Conservation (phyloP, 2,329 filamentous ascomycete species). For the Diplocarpon mali region DNA sequence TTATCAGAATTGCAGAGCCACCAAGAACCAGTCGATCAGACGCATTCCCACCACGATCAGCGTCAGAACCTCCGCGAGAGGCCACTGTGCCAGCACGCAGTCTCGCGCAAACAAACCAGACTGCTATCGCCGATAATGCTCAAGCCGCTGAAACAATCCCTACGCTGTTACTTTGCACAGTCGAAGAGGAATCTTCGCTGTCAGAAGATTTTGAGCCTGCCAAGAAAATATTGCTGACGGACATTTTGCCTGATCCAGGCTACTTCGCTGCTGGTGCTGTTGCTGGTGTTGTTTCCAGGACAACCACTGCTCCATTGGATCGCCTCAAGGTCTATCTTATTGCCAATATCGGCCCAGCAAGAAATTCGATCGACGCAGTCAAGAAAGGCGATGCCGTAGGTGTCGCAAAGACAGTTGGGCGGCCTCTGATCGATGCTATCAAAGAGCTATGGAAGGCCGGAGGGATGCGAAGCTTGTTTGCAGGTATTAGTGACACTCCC, state of each 20-base stretch:
- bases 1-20: constrained; percentile 51
- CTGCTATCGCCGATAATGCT: constrained; percentile 9
- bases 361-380: constrained; percentile 49
- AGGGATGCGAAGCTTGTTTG: constrained; percentile 81
- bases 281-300: constrained; percentile 89
- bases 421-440: constrained; percentile 61
- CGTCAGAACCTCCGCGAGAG: background rate
- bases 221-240: constrained; percentile 24
- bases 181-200: constrained; percentile 5
- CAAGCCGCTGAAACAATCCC: constrained; percentile 1
- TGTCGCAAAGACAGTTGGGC: constrained; percentile 53
- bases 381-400: constrained; percentile 58
- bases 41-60: background rate
- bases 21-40: constrained; percentile 14
- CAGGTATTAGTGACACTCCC: constrained; percentile 44
- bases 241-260: constrained; percentile 64
- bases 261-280: constrained; percentile 95
- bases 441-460: constrained; percentile 76
- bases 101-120: background rate
- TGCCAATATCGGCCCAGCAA: constrained; percentile 62
- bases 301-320: constrained; percentile 90
- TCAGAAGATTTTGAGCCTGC: constrained; percentile 8
- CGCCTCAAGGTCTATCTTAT: constrained; percentile 96
- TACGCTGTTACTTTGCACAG: background rate
- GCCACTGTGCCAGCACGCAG: no score